Evolutionary conservation across 345 rosid genomes (phyloP).

Genomic region (Eucalyptus rudis): DNA sequence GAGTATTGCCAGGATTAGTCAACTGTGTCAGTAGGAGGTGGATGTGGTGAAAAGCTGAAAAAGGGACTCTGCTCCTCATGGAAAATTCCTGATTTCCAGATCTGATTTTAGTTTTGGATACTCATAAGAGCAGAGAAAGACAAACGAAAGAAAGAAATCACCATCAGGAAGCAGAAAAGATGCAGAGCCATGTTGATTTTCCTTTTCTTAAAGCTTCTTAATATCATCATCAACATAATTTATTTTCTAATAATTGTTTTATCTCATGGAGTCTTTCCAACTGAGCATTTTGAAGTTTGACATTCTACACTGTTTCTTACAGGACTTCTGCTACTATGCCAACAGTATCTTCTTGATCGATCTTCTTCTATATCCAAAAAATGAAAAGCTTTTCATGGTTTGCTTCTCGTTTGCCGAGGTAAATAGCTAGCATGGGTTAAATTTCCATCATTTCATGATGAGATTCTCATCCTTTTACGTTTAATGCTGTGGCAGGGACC

Average conservation of each 20-base stretch:
- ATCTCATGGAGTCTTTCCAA: background rate
- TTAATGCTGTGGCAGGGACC: slow-evolving; percentile 60
- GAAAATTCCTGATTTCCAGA: background rate
- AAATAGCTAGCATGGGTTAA: background rate
- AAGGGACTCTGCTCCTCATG: background rate
- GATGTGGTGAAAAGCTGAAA: background rate
- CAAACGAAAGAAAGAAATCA: background rate
- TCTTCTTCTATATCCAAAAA: slow-evolving; percentile 68
- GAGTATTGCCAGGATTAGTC: background rate
- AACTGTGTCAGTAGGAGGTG: background rate
- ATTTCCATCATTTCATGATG: background rate
- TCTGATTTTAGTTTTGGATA: background rate
- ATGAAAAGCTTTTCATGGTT: slow-evolving; percentile 92
- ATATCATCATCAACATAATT: background rate
- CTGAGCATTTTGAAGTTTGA: background rate
- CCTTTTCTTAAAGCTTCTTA: background rate
- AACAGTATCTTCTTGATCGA: slow-evolving; percentile 87
- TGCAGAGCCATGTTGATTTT: background rate
- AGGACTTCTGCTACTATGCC: slow-evolving; percentile 99
- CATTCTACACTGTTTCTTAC: background rate
- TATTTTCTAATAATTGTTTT: background rate
- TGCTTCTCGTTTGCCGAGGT: slow-evolving; percentile 99
- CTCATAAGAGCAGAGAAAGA: background rate
- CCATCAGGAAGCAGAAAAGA: background rate
- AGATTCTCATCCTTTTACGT: background rate